Percentiles rank a stretch among this genome's conserved stretches.
Conservation (phyloP, 73 alveolate species). For the Tetrahymena elliotti region DNA sequence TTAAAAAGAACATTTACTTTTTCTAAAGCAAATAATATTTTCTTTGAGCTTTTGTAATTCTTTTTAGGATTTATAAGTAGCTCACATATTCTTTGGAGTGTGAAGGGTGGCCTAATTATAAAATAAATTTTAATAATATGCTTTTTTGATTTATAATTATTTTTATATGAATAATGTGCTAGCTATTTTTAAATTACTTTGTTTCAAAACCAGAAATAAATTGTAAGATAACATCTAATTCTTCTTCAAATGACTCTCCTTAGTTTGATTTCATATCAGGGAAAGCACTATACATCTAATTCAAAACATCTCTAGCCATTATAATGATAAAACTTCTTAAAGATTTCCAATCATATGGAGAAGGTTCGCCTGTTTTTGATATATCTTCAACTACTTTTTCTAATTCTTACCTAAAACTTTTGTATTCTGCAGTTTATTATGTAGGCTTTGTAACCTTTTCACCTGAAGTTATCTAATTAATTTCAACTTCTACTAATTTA, state of each 20-base stretch:
- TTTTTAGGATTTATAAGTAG: background rate
- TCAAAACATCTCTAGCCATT: background rate
- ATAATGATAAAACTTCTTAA: background rate
- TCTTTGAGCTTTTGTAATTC: background rate
- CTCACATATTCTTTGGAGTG: background rate
- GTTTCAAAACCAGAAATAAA: background rate
- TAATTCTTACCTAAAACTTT: background rate
- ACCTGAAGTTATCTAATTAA: background rate
- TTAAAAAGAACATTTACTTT: background rate
- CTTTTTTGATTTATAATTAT: too few relatives aligned
- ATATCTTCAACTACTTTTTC: background rate
- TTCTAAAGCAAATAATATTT: background rate
- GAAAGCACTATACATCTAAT: background rate
- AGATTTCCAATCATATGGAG: background rate
- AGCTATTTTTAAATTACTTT: background rate
- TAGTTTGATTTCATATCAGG: background rate
- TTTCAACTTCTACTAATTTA: background rate
- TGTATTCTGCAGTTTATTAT: background rate
- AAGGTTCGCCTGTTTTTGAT: background rate
- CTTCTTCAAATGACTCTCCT: background rate
- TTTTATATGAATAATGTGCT: background rate
- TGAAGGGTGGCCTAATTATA: background rate
- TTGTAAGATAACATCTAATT: background rate
- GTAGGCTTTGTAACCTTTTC: background rate
- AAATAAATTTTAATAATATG: too few relatives aligned